Evolutionary conservation across 2,329 filamentous ascomycete species (phyloP).

Genomic region (Leptographium procerum): DNA sequence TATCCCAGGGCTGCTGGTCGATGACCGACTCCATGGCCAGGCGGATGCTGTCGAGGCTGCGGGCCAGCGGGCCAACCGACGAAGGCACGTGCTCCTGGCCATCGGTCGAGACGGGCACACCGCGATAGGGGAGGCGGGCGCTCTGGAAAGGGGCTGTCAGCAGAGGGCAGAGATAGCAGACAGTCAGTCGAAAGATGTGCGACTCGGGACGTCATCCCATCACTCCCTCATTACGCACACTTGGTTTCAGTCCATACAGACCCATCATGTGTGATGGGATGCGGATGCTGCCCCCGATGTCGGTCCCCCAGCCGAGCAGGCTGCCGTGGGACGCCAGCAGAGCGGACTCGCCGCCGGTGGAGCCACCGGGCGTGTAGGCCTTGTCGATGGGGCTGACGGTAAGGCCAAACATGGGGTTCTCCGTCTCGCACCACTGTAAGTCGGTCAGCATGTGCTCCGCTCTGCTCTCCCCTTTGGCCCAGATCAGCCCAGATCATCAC

Average conservation of each 20-base stretch:
- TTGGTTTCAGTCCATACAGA: conserved; percentile 21
- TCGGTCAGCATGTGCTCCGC: neutral
- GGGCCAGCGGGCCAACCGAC: conserved; percentile 53
- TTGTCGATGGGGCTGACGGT: conserved; percentile 23
- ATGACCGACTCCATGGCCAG: conserved; percentile 43
- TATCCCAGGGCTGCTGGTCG: conserved; percentile 47
- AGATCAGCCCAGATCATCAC: neutral
- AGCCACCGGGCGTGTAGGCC: conserved; percentile 23
- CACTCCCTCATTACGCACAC: conserved; percentile 6
- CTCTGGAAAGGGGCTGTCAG: conserved; percentile 15
- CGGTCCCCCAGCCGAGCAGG: conserved; percentile 34
- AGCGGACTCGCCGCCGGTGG: conserved; percentile 26
- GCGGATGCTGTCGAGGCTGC: conserved; percentile 40
- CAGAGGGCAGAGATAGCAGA: neutral
- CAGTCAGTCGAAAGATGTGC: no score
- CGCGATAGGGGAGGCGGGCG: conserved; percentile 41
- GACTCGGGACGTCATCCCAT: no score
- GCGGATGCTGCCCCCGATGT: conserved; percentile 19
- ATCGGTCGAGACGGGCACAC: conserved; percentile 25
- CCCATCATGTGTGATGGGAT: conserved; percentile 22
- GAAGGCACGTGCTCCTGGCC: conserved; percentile 24
- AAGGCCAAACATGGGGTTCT: conserved; percentile 24
- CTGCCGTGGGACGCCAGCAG: conserved; percentile 23
- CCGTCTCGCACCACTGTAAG: conserved; percentile 18
- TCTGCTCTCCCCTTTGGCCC: no score